These are phyloP conservation scores for Colletotrichum sojae DNA, from an alignment of 2,329 filamentous ascomycete genomes.

Conservation along the genomic window DNA sequence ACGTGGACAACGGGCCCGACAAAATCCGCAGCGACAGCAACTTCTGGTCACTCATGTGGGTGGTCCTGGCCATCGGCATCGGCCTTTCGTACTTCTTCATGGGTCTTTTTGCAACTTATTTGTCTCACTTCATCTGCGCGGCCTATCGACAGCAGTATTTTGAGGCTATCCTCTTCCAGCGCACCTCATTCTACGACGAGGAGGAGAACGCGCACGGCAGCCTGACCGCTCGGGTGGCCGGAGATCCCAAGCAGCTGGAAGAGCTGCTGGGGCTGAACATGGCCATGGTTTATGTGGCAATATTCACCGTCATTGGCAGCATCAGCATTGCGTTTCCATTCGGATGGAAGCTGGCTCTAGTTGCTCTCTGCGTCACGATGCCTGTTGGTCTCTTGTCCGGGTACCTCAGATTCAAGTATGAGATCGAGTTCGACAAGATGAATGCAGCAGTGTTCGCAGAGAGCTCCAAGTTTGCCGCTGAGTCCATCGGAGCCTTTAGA, in stretches of 20 bases:
- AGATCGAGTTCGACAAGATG: slow-evolving; percentile 78
- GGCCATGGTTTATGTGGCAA: slow-evolving; percentile 72
- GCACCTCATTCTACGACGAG: slow-evolving; percentile 72
- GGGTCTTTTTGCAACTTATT: slow-evolving; percentile 58
- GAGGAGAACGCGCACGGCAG: slow-evolving; percentile 73
- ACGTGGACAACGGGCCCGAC: slow-evolving; percentile 47
- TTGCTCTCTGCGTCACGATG: slow-evolving; percentile 73
- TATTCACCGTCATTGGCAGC: slow-evolving; percentile 76
- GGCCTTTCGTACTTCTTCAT: slow-evolving; percentile 69
- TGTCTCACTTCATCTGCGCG: slow-evolving; percentile 65
- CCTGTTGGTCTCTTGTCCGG: slow-evolving; percentile 63
- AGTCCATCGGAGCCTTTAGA: slow-evolving; percentile 80
- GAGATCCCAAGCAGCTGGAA: slow-evolving; percentile 72
- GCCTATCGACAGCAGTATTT: slow-evolving; percentile 74
- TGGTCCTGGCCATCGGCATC: slow-evolving; percentile 67
- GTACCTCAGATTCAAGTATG: slow-evolving; percentile 69
- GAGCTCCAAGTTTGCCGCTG: slow-evolving; percentile 81
- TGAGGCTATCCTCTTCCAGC: slow-evolving; percentile 70
- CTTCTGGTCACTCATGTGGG: slow-evolving; percentile 78
- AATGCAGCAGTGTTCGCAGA: slow-evolving; percentile 78
- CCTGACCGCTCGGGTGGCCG: slow-evolving; percentile 68
- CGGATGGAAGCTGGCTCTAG: slow-evolving; percentile 82
- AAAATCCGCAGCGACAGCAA: slow-evolving; percentile 59
- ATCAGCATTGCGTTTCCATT: slow-evolving; percentile 78
- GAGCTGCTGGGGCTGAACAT: slow-evolving; percentile 75